Base-by-base conservation (phyloP, 768 basidiomycete species). In the Boletus sp. region DNA sequence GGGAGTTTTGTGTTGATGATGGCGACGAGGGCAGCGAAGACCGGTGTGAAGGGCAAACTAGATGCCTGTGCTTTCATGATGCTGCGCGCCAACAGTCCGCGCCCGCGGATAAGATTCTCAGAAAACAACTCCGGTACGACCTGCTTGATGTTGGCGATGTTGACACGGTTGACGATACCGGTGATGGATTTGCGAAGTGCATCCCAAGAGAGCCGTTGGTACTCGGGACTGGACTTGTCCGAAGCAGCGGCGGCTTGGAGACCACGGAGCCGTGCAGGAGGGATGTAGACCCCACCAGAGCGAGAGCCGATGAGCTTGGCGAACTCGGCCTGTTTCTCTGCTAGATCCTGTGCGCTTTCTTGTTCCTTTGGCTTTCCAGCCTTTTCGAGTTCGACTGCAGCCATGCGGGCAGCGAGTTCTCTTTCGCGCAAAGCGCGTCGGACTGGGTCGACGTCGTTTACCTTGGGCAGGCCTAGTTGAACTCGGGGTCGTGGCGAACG, bases 161-260 rank as follows among this genome's bases (percentile, higher is more conserved):
- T 98, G 75, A 99, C 92, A 79, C 97, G 89, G 79, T 99, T 99
- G 79, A 98, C 96, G 62, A 98, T 88, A 93, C 97, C 97, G 29
- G 97, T 98, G 65, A 99, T 90, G 47, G 88, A 91, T 74, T 99
- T 99, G 68, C 95, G 86, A 55, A 99, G 75, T 2, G 97, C 97
- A 66, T 99, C 97, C 97, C 97, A 99, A 10, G 93, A 90, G 55
- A 99, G 74, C 10, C 97, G 82, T 72, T 99, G 97, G 72, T 90
- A 98, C 73, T 97, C 95, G 19, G 86, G 64, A 55, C 89, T 88
- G 44, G 78, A 76, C 75, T 95, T 95, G 77, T 97, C 92, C 57
- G 79, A 74, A 7, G 83, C 73, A 8, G 93, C 92, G 9, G 93
- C 93, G 15, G 67, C 87, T 63, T 95, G 93, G 71, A 99, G 79